These are phyloP conservation scores for Pseudomonodictys pantanalensis DNA, from an alignment of 495 filamentous ascomycete genomes.

Conservation along the genomic window DNA sequence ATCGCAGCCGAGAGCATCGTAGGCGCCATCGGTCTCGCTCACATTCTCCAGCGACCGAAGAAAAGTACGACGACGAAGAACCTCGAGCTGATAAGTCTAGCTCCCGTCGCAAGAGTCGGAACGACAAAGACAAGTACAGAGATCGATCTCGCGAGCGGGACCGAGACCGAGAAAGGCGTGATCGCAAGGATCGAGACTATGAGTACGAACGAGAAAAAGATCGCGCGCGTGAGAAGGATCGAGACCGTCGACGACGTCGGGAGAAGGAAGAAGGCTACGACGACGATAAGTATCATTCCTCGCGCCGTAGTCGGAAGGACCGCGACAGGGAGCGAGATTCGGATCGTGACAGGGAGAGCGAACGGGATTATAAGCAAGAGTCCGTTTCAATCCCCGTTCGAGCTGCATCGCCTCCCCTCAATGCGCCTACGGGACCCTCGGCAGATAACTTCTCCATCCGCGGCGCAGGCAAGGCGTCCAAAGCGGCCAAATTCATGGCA, in stretches of 20 bases:
- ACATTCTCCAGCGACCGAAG: constrained; percentile 29
- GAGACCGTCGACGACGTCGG: constrained; percentile 52
- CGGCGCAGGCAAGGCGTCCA: constrained; percentile 30
- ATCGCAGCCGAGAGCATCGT: constrained; percentile 50
- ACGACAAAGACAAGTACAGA: constrained; percentile 34
- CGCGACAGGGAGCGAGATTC: constrained; percentile 18
- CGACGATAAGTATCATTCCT: constrained; percentile 39
- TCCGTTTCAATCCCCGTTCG: constrained; percentile 4
- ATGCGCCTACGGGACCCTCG: constrained; percentile 44
- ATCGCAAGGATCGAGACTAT: constrained; percentile 33
- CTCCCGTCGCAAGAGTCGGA: constrained; percentile 24
- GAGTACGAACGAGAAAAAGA: constrained; percentile 42
- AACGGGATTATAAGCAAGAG: constrained; percentile 17
- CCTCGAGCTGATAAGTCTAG: no score
- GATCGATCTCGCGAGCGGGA: constrained; percentile 24
- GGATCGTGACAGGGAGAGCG: constrained; percentile 31
- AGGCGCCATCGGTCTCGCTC: constrained; percentile 46
- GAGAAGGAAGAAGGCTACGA: constrained; percentile 50
- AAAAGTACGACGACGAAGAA: constrained; percentile 27
- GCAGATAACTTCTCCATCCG: constrained; percentile 43
- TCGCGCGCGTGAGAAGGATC: constrained; percentile 47
- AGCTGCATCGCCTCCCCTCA: constrained; percentile 23
- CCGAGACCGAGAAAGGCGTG: constrained; percentile 34
- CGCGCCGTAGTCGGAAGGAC: constrained; percentile 43
- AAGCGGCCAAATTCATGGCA: constrained; percentile 19